Evolutionary conservation across 805 yeast species (phyloP).

Genomic region (Soucietia sequanensis): DNA sequence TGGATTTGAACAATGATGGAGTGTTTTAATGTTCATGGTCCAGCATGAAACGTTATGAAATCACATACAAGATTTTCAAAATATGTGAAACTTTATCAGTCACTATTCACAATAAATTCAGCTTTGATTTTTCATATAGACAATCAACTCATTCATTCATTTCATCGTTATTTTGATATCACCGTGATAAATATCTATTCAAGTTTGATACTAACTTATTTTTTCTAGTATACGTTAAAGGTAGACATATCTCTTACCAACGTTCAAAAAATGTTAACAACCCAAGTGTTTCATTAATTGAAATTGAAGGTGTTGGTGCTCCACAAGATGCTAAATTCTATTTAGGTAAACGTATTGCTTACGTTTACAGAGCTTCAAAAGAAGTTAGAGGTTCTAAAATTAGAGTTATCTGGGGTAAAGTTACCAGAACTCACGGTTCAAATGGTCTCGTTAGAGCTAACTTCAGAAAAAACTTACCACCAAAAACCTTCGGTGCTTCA

Average conservation of each 20-base stretch:
- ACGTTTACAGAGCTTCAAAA: conserved; percentile 98
- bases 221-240: conserved; percentile 94
- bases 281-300: conserved; percentile 96
- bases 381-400: conserved; percentile 98
- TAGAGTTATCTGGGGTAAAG: conserved; percentile 99
- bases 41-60: no score
- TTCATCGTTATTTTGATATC: no score
- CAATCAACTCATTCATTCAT: no score
- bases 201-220: conserved; percentile 29
- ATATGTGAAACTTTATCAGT: no score
- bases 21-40: no score
- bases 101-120: no score
- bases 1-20: no score
- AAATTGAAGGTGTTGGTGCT: conserved; percentile 92
- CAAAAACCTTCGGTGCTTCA: conserved; percentile 99
- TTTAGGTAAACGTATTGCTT: conserved; percentile 99
- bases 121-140: no score
- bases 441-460: conserved; percentile 97
- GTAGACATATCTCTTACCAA: conserved; percentile 99
- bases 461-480: conserved; percentile 98
- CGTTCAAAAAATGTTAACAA: conserved; percentile 97
- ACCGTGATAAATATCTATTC: no score
- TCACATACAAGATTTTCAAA: no score
- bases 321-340: conserved; percentile 97
- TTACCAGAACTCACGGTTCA: conserved; percentile 98